phyloP scores from a whole-genome alignment of 148 eudicot species.

The Rhododendron ferrugineum region DNA sequence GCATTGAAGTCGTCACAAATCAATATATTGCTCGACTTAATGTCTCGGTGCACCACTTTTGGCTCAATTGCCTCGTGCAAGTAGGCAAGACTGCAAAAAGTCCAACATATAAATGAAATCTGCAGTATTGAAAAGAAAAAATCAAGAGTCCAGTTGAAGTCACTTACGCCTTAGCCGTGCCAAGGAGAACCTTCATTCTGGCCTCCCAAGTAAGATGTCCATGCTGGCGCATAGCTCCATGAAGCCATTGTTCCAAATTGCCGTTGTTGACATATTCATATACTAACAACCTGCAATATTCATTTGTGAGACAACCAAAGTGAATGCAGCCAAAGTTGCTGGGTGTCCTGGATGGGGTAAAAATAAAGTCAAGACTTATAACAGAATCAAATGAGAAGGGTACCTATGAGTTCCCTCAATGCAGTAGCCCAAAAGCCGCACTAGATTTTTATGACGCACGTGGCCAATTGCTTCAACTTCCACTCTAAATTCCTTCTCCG shows the following conservation, averaged over 20 bases:
- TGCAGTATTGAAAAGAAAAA: background rate
- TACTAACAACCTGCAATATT: slow-evolving; percentile 54
- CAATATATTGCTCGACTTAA: slow-evolving; percentile 75
- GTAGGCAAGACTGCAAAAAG: slow-evolving; percentile 57
- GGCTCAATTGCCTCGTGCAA: slow-evolving; percentile 81
- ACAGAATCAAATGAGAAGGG: background rate
- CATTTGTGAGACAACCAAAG: background rate
- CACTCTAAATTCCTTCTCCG: slow-evolving; percentile 68
- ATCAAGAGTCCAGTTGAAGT: background rate
- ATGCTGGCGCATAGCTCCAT: slow-evolving; percentile 67
- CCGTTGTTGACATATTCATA: slow-evolving; percentile 79
- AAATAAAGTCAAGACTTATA: background rate
- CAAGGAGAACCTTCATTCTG: slow-evolving; percentile 55
- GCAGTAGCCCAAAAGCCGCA: slow-evolving; percentile 64
- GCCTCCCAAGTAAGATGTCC: slow-evolving; percentile 81
- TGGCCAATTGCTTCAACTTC: slow-evolving; percentile 80
- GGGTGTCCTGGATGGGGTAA: background rate
- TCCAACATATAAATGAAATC: background rate
- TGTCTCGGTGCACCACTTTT: slow-evolving; percentile 76
- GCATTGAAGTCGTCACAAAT: slow-evolving; percentile 59
- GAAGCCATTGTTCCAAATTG: slow-evolving; percentile 78
- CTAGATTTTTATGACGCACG: slow-evolving; percentile 65
- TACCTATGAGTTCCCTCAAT: slow-evolving; percentile 73
- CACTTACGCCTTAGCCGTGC: slow-evolving; percentile 81
- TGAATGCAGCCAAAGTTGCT: background rate